Evolutionary conservation across 257 asterid genomes (phyloP), one percentile per base, ranked within the genome.

Genomic region (Nicotiana paniculata): DNA sequence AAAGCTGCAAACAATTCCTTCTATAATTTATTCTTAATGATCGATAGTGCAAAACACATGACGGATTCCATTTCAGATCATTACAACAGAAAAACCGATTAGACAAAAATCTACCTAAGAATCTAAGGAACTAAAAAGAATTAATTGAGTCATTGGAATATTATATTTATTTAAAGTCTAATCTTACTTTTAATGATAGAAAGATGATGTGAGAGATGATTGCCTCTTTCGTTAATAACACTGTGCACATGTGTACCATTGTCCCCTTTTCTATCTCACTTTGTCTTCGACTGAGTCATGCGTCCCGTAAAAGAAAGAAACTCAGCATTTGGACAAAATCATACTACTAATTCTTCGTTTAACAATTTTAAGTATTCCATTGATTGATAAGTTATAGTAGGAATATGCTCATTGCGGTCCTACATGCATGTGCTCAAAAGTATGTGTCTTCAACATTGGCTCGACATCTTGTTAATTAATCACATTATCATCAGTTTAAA

Each of bases 241-340:
- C 57, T 81, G 15, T 74, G n/a, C 79, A 80, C 86, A 83, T 77
- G 85, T 76, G 84, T 74, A 67, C 48, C 81, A 46, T 81, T 77
- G 78, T 80, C 82, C 75, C 78, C 58, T 2, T 67, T 58, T 24
- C 51, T 75, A 32, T 10, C 70, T 62, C 59, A 76, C 17, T 33
- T 79, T 83, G 80, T 85, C 82, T 63, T 66, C 32, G 15, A 51
- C 75, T 26, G 79, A 51, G 62, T 74, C 79, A 74, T 74, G 63
- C 63, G 3, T 74, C 79, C 79, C 26, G 51, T 26, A 26, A 75
- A 75, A 75, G 43, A 26, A 51, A 12, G 13, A 51, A 72, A 75
- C 26, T 75, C 30, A 51, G 46, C 21, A 28, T 75, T 75, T 75
- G 62, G 79, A 75, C 79, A 75, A 51, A 15, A 51, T 13, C 15